Evolutionary conservation across 2,329 filamentous ascomycete species (phyloP), one percentile per base, ranked within the genome.

Genomic region (Talaromyces amestolkiae): DNA sequence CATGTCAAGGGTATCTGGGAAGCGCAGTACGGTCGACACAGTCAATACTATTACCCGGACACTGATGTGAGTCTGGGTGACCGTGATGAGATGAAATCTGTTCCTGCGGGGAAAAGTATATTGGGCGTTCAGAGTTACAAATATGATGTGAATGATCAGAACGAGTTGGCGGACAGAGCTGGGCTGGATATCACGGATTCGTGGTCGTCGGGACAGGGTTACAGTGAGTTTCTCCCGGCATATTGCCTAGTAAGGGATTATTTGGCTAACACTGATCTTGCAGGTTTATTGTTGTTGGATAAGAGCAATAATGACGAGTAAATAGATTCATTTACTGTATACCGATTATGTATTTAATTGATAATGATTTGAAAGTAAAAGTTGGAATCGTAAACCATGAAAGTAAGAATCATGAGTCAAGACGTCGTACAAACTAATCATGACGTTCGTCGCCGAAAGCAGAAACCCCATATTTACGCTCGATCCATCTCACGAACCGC

Each of bases 1-100:
- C 82, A 84, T 63, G 89, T 91, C 63, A 85, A 93, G 70, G 92
- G 92, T 15, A 9, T 35, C 3, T 68, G 64, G 64, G 54, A 68
- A 39, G 24, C 11, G 13, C 31, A 68, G 35, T 56, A 68, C 43
- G 61, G 66, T 1, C 51, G 65, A 15, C 66, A 68, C 13, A 45
- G 65, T 15, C 69, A 70, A 47, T 68, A 61, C 33, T 69, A 69
- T 49, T 9, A 49, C 4, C 41, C 67, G 4, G 51, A 54, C 24
- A 19, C 17, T 6, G 51, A 54, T 54, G 31, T 54, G 0, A 54
- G 27, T 19, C 51, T 54, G 2, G 51, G 51, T 13, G n/a, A n/a
- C 35, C 24, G 17, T n/a, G 15, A 33, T n/a, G 51, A 31, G 0
- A 35, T 8, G 17, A 27, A 35, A 19, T 24, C 19, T 6, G 27